Base-by-base conservation (phyloP, 495 filamentous ascomycete species). In the Podospora tetraspora region DNA sequence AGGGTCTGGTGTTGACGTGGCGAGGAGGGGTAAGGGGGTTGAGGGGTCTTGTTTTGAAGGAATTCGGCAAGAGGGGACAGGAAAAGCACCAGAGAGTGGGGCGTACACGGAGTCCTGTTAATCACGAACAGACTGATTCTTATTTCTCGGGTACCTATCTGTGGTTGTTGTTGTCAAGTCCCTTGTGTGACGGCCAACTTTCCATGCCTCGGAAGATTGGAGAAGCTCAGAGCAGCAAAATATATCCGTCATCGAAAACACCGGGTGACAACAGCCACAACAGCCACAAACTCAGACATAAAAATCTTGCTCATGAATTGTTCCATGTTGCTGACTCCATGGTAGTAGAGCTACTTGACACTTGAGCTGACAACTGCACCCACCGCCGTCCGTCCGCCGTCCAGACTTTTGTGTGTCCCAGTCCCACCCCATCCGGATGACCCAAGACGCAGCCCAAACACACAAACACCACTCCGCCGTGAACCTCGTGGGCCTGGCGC, bases 281-380 rank as follows among this genome's bases (percentile, higher is more conserved):
- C 13, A 19, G 29, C 29, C 8, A 52, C 37, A 52, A 8, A 9
- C 19, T 2, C 43, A 52, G 7, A 52, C 43, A n/a, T n/a, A 52
- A 61, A 60, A 61, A 24, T 59, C 23, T 19, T 25, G 61, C 25
- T 62, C 25, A 62, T 62, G 61, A 29, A 29, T 25, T 62, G n/a
- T 30, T 62, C 27, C 30, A 24, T 63, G n/a, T 37, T 52, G 43
- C 43, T 52, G 43, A 43, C 43, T n/a, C 34, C 43, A 52, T 52
- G 43, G 43, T 52, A 2, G 43, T 52, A 52, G 43, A 52, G 43
- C 43, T 52, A 52, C 43, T 52, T 52, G 43, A 43, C 37, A 52
- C 19, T 52, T n/a, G 43, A 16, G 43, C 43, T n/a, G 43, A 52
- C 43, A 52, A 52, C 43, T n/a, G 7, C 43, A 52, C 43, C 10